Base-by-base conservation (phyloP, 2,329 filamentous ascomycete genomes). In the Fusarium multiceps region DNA sequence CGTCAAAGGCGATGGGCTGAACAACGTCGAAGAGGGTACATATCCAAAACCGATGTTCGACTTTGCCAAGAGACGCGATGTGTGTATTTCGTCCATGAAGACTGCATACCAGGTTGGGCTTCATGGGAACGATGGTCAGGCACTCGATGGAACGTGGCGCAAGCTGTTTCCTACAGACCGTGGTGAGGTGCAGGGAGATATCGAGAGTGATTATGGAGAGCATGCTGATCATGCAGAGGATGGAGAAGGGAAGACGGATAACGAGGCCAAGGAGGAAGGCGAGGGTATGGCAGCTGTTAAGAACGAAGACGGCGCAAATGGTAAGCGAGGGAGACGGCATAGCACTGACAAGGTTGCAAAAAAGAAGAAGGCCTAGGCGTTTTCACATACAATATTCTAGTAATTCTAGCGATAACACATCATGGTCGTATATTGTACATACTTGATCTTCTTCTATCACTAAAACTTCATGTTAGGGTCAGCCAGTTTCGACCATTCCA, bases 31-130 rank as follows among this genome's bases (percentile, higher is more conserved):
- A 6, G 80, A 83, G 25, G 83, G 82, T 1, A 80, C 84, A 1
- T 94, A 94, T 76, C 91, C 91, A 2, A 90, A 90, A 75, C 90
- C 91, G 3, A 93, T 94, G 87, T 92, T 94, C 76, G 91, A 94
- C 78, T 94, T 94, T 74, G 77, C 81, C 20, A 84, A 88, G 76
- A 81, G 89, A 70, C 85, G 90, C 55, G 82, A 85, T 9, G 80
- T 87, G 4, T 94, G 92, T 72, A 80, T 94, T 2, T 80, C 86
- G 42, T 88, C 86, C 0, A 89, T 93, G 87, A 93, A 93, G 81
- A 84, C 85, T 47, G 92, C 91, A 1, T 94, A 93, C 76, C 76
- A 82, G 9, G 83, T 91, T 2, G 87, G 88, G 0, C 74, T 94
- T 25, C 85, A 90, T 72, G 92, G 92, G 0, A 83, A 91, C 67